Percentiles rank a stretch among this genome's conserved stretches.
phyloP scores from a whole-genome alignment of 805 yeast genomes.

The Spathaspora hagerdaliae region DNA sequence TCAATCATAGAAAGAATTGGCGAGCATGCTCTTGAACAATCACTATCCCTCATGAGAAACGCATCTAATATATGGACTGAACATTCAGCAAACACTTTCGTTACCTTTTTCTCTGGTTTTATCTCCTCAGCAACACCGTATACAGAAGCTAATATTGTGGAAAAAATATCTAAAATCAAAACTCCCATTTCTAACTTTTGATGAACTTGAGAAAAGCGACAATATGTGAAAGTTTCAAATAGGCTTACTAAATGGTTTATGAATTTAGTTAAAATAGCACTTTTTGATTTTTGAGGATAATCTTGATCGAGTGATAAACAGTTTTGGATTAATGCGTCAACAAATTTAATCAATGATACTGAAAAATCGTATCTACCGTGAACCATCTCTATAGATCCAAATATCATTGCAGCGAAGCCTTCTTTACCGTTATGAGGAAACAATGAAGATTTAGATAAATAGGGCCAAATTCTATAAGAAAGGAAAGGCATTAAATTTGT shows the following conservation, averaged over 20 bases:
- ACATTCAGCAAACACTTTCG: conserved; percentile 48
- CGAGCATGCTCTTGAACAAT: conserved; percentile 48
- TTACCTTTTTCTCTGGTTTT: conserved; percentile 33
- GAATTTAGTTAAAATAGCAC: conserved; percentile 52
- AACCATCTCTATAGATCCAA: conserved; percentile 72
- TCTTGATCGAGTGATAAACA: conserved; percentile 26
- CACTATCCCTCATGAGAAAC: conserved; percentile 50
- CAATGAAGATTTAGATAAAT: conserved; percentile 62
- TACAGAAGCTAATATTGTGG: conserved; percentile 47
- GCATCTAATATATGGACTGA: conserved; percentile 48
- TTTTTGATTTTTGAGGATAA: conserved; percentile 34
- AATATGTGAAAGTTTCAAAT: conserved; percentile 68
- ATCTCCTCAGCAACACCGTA: conserved; percentile 48
- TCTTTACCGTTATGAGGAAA: conserved; percentile 58
- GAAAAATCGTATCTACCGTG: conserved; percentile 66
- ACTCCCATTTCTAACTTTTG: conserved; percentile 64
- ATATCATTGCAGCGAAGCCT: conserved; percentile 55
- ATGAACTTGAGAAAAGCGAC: conserved; percentile 55
- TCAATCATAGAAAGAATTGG: conserved; percentile 54
- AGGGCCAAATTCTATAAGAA: conserved; percentile 76
- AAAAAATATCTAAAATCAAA: conserved; percentile 50
- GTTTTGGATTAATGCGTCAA: conserved; percentile 48
- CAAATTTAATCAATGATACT: conserved; percentile 52
- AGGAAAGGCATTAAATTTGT: conserved; percentile 43
- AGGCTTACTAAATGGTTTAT: conserved; percentile 57